These are phyloP conservation scores for Penicillium taxi DNA, from an alignment of 495 filamentous ascomycete genomes.

Conservation along the genomic window DNA sequence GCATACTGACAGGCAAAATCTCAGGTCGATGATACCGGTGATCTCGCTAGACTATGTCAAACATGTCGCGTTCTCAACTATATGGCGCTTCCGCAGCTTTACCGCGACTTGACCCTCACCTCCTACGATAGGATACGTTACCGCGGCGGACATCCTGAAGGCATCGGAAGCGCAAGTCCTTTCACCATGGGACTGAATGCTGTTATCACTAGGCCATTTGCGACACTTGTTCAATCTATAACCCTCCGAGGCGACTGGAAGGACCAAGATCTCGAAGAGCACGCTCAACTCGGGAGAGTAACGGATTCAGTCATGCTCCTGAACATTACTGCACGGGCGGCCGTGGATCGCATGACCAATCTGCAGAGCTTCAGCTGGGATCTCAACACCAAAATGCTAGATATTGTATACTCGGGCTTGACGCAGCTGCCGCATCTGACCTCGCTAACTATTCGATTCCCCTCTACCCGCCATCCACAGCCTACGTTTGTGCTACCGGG, in stretches of 20 bases:
- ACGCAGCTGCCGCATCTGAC: conserved; percentile 42
- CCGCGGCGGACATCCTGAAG: conserved; percentile 49
- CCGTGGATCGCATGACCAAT: conserved; percentile 50
- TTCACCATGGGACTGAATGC: conserved; percentile 58
- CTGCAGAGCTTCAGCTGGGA: conserved; percentile 55
- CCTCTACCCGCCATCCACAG: conserved; percentile 47
- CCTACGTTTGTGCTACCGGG: conserved; percentile 51
- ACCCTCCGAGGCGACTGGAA: conserved; percentile 50
- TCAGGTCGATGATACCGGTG: conserved; percentile 47
- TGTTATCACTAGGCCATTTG: conserved; percentile 47
- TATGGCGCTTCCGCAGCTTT: conserved; percentile 56
- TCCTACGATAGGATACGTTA: conserved; percentile 57
- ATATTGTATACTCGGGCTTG: conserved; percentile 50
- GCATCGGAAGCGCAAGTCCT: conserved; percentile 52
- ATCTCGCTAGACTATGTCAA: conserved; percentile 50
- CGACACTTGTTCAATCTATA: conserved; percentile 45
- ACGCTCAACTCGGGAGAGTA: conserved; percentile 48
- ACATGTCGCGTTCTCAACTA: conserved; percentile 59
- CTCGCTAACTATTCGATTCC: conserved; percentile 48
- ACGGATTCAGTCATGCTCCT: conserved; percentile 59
- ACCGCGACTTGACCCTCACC: conserved; percentile 46
- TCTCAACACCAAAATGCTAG: conserved; percentile 54
- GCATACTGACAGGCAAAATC: conserved; percentile 5
- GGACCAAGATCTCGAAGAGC: conserved; percentile 50
- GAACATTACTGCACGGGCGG: conserved; percentile 50